Conservation (phyloP, 129 eudicot species). For the Helichrysum umbraculigerum region DNA sequence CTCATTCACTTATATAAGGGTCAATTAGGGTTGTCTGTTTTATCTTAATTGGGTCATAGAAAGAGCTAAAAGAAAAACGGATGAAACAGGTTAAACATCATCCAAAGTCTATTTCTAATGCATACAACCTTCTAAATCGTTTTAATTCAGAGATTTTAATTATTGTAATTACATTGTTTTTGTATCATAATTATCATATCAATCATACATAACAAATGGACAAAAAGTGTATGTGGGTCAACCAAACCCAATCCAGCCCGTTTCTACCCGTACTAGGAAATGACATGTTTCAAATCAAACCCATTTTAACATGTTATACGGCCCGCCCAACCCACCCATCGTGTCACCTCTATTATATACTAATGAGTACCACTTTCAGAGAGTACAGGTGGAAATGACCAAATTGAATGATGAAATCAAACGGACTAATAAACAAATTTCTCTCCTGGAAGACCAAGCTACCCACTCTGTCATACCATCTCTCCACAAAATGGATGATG, state of each 20-base stretch:
- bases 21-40: neutral
- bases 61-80: neutral
- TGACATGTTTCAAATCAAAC: neutral
- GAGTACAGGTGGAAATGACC: conserved; percentile 49
- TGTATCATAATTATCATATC: neutral
- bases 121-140: neutral
- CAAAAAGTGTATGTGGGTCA: neutral
- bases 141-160: neutral
- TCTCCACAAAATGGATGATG: neutral
- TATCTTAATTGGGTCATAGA: neutral
- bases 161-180: neutral
- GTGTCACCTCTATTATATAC: neutral
- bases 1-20: neutral
- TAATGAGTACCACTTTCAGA: conserved; percentile 16
- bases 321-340: neutral
- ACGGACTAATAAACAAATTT: conserved; percentile 44
- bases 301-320: neutral
- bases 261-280: neutral
- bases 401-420: conserved; percentile 63
- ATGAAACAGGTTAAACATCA: neutral
- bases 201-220: neutral
- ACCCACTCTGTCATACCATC: conserved; percentile 8
- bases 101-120: neutral
- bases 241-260: neutral
- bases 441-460: conserved; percentile 48